Conservation (phyloP, 208 protist genomes). For the Crithidia expoeki region DNA sequence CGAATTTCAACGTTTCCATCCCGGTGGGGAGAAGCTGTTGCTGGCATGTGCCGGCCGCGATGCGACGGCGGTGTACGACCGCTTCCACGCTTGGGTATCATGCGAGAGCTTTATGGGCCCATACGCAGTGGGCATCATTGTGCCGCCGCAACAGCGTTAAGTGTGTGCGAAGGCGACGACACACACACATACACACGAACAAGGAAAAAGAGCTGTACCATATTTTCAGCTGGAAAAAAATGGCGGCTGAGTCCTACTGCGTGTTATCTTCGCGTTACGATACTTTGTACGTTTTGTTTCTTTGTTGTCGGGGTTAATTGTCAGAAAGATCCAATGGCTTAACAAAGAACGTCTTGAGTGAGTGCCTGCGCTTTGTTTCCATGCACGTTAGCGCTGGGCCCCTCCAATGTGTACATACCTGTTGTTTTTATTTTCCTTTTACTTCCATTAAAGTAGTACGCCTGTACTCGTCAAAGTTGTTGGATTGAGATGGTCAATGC, state of each 20-base stretch:
- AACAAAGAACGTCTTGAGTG: no score
- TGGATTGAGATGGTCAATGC: neutral
- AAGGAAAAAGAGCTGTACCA: neutral
- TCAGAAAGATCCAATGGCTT: no score
- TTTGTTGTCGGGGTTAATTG: no score
- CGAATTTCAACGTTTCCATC: constrained; percentile 72
- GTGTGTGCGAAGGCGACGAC: no score
- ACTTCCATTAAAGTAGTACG: neutral
- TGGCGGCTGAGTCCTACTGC: no score
- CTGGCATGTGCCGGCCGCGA: constrained; percentile 67
- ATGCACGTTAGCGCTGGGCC: no score
- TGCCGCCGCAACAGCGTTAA: constrained; percentile 5
- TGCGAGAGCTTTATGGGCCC: constrained; percentile 66
- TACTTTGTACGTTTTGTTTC: no score
- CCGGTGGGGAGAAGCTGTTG: constrained; percentile 64
- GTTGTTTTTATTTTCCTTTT: neutral
- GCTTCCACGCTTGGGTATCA: constrained; percentile 73
- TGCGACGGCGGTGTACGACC: constrained; percentile 66
- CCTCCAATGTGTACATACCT: no score
- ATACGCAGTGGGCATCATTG: constrained; percentile 52
- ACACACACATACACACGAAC: neutral
- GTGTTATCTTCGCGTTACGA: no score
- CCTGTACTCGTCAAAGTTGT: neutral
- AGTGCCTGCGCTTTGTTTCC: no score
- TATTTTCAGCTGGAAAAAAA: neutral